Evolutionary conservation across 208 protist species (phyloP).

Genomic region (Wallacemonas rigidus): DNA sequence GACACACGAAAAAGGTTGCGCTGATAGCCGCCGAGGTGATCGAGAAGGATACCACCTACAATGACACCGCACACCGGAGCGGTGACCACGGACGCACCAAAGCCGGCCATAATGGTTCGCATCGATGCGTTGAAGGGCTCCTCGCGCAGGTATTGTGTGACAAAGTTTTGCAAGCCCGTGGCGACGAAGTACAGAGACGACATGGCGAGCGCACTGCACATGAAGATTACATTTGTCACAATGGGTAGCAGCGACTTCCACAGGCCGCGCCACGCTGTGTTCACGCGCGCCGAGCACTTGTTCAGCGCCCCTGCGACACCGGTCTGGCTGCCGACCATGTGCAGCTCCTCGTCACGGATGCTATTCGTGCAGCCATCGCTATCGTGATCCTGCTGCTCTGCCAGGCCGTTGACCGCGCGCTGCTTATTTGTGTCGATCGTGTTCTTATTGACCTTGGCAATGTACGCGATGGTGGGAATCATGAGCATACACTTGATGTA

Average conservation of each 20-base stretch:
- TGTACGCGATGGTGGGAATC: conserved; percentile 64
- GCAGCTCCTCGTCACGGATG: background rate
- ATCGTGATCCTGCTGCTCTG: background rate
- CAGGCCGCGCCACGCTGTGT: conserved; percentile 16
- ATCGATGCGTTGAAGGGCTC: conserved; percentile 81
- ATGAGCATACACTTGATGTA: conserved; percentile 81
- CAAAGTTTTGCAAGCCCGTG: conserved; percentile 89
- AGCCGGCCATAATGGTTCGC: conserved; percentile 80
- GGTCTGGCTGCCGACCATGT: background rate
- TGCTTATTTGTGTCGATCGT: conserved; percentile 47
- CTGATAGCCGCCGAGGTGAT: conserved; percentile 85
- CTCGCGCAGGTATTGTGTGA: conserved; percentile 89
- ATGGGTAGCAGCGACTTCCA: conserved; percentile 35
- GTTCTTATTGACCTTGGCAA: conserved; percentile 47
- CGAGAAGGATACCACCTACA: conserved; percentile 79
- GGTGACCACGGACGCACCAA: conserved; percentile 75
- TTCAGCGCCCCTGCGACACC: conserved; percentile 2
- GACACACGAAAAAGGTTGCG: conserved; percentile 64
- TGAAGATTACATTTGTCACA: conserved; percentile 66
- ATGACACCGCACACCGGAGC: conserved; percentile 88
- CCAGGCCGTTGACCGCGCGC: background rate
- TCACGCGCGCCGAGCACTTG: conserved; percentile 21
- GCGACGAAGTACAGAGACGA: conserved; percentile 91
- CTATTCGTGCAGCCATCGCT: conserved; percentile 8
- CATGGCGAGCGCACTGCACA: conserved; percentile 81